Evolutionary conservation across 805 yeast genomes (phyloP).

Genomic region (Ogataea parapolymorpha): DNA sequence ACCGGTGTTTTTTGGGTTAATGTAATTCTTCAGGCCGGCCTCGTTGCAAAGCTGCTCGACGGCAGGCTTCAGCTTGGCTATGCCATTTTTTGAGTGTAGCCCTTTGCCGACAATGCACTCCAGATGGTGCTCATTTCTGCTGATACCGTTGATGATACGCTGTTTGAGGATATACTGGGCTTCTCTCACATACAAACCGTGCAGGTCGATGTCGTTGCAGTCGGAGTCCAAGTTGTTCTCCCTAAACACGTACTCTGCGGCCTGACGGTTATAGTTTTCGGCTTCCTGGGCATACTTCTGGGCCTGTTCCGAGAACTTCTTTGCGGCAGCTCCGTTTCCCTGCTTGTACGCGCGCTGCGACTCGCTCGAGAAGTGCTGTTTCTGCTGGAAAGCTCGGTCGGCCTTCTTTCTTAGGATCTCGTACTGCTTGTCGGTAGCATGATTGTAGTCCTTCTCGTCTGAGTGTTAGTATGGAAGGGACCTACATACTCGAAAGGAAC

Average conservation of each 20-base stretch:
- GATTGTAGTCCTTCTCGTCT: slow-evolving; percentile 56
- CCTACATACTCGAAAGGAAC: slow-evolving; percentile 22
- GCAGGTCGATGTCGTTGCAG: slow-evolving; percentile 85
- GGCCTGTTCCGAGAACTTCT: slow-evolving; percentile 65
- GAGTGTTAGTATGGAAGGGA: not conserved
- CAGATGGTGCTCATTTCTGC: slow-evolving; percentile 56
- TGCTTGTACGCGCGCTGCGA: slow-evolving; percentile 74
- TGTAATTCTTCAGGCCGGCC: slow-evolving; percentile 53
- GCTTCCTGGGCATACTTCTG: slow-evolving; percentile 58
- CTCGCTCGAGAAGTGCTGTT: slow-evolving; percentile 52
- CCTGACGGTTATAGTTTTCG: slow-evolving; percentile 68
- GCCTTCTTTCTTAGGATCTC: slow-evolving; percentile 64
- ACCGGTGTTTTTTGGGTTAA: slow-evolving; percentile 75
- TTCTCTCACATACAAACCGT: slow-evolving; percentile 87
- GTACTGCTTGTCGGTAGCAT: slow-evolving; percentile 66
- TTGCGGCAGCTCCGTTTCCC: slow-evolving; percentile 75
- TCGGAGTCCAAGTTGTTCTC: slow-evolving; percentile 88
- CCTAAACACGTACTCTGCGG: slow-evolving; percentile 85
- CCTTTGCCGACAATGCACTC: slow-evolving; percentile 94
- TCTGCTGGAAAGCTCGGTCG: slow-evolving; percentile 56
- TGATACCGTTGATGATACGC: slow-evolving; percentile 64
- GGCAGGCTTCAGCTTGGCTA: slow-evolving; percentile 89
- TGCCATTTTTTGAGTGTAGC: slow-evolving; percentile 72
- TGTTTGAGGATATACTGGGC: slow-evolving; percentile 74
- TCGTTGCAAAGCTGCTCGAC: slow-evolving; percentile 73